These are phyloP conservation scores for Pisolithus orientalis DNA, from an alignment of 768 basidiomycete genomes.

Conservation along the genomic window DNA sequence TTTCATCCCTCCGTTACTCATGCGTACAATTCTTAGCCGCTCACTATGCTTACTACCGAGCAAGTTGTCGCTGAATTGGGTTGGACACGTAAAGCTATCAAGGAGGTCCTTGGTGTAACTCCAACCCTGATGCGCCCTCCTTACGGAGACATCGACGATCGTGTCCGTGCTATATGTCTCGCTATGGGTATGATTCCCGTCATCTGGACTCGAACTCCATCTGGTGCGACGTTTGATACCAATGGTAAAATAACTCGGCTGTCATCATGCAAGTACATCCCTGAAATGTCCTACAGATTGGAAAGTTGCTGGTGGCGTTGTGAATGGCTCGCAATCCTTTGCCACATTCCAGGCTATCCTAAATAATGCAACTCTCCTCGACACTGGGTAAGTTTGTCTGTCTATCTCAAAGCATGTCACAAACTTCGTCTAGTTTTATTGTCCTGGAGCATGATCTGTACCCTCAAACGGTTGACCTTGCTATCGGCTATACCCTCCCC, in stretches of 20 bases:
- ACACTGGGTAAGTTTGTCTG: conserved; percentile 45
- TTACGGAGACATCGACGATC: conserved; percentile 86
- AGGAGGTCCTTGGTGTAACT: conserved; percentile 65
- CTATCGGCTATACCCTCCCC: conserved; percentile 79
- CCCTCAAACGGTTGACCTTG: conserved; percentile 82
- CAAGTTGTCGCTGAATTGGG: conserved; percentile 91
- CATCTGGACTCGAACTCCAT: conserved; percentile 74
- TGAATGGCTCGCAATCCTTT: conserved; percentile 59
- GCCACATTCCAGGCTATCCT: conserved; percentile 72
- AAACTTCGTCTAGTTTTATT: conserved; percentile 54
- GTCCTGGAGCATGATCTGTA: conserved; percentile 87
- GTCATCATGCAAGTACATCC: conserved; percentile 1
- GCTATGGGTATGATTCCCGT: conserved; percentile 92
- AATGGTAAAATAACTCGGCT: conserved; percentile 42
- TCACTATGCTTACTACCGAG: conserved; percentile 68
- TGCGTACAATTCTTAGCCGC: conserved; percentile 33
- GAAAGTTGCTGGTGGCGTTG: conserved; percentile 75
- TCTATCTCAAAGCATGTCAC: neutral
- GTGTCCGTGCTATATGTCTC: conserved; percentile 82
- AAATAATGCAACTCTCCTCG: conserved; percentile 51
- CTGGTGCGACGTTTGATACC: conserved; percentile 58
- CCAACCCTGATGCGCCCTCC: conserved; percentile 78
- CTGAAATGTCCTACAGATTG: conserved; percentile 50
- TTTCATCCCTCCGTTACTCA: conserved; percentile 10
- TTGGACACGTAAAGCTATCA: conserved; percentile 86